Evolutionary conservation across 73 alveolate species (phyloP), one percentile per base, ranked within the genome.

Genomic region (Paramecium sonneborni): DNA sequence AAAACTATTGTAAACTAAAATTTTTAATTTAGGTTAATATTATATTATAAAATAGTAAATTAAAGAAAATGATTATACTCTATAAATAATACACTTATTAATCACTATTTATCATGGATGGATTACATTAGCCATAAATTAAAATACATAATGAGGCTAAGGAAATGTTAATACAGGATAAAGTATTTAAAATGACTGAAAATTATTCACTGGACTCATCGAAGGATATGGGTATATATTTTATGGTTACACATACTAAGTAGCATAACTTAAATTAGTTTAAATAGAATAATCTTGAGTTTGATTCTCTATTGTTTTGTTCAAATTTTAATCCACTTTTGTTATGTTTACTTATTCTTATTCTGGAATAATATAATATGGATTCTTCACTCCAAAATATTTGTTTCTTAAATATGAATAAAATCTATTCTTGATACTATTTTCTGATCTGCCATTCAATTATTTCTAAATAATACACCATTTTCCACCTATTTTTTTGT

Each of bases 391-490:
- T 24, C 55, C 76, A 39, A 58, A 57, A 26, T 88, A 44, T 15
- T 74, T 85, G 34, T 38, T 82, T 32, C 95, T 32, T 8, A 91
- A 44, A n/a, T 57, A 88, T n/a, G 93, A 79, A 48, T 93, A 93
- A 92, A 97, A 98, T 76, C 97, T 96, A 76, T 98, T 98, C 84
- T 98, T 98, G 15, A 98, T 97, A 28, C 97, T 93, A 94, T 97
- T 98, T 88, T 98, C 99, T 21, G 99, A 97, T 88, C 99, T 92
- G n/a, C 99, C 99, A 21, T 95, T 95, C 24, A 98, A 95, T 79
- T 57, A 89, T 76, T 94, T 95, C n/a, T 98, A 72, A 8, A 98
- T 98, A 67, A 95, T 97, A 86, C 98, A 92, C 99, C 99, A 98
- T 94, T 96, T 98, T 32, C 97, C 97, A 15, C 99, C 99, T 43